Conservation (phyloP, 1,139 yeast species). For the Saccharomyces uvarum region DNA sequence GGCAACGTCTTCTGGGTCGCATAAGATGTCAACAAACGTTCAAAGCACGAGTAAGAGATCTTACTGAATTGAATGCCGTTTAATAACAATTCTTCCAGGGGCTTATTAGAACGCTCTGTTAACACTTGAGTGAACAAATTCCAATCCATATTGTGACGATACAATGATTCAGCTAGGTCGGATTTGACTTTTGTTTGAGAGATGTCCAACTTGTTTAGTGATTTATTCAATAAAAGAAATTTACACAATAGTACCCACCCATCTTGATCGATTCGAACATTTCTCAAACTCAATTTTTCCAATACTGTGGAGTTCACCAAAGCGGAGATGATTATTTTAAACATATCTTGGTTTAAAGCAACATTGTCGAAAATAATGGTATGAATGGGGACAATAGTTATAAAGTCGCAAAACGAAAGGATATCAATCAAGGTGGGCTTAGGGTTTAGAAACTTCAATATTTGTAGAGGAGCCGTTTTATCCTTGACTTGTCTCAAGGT, state of each 20-base stretch:
- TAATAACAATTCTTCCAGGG: slow-evolving; percentile 67
- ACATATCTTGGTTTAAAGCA: slow-evolving; percentile 70
- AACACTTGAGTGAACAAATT: slow-evolving; percentile 56
- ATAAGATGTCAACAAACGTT: slow-evolving; percentile 39
- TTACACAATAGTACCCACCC: slow-evolving; percentile 78
- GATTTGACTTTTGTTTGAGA: slow-evolving; percentile 61
- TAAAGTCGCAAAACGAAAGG: slow-evolving; percentile 78
- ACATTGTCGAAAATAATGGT: slow-evolving; percentile 80
- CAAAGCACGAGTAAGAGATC: slow-evolving; percentile 38
- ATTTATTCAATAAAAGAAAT: slow-evolving; percentile 51
- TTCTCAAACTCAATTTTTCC: slow-evolving; percentile 68
- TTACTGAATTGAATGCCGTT: slow-evolving; percentile 61
- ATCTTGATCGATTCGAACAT: slow-evolving; percentile 59
- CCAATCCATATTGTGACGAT: slow-evolving; percentile 74
- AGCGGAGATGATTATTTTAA: slow-evolving; percentile 58
- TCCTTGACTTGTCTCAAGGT: slow-evolving; percentile 68
- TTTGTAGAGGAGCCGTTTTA: slow-evolving; percentile 67
- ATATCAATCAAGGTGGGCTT: slow-evolving; percentile 86
- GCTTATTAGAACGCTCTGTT: slow-evolving; percentile 43
- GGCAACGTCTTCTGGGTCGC: slow-evolving; percentile 25
- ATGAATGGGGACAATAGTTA: slow-evolving; percentile 74
- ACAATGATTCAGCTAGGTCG: slow-evolving; percentile 44
- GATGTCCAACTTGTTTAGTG: slow-evolving; percentile 62
- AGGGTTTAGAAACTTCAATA: slow-evolving; percentile 75
- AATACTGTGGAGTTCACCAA: slow-evolving; percentile 49